Base-by-base conservation (phyloP, 2,329 filamentous ascomycete genomes). In the Huntiella decipiens region DNA sequence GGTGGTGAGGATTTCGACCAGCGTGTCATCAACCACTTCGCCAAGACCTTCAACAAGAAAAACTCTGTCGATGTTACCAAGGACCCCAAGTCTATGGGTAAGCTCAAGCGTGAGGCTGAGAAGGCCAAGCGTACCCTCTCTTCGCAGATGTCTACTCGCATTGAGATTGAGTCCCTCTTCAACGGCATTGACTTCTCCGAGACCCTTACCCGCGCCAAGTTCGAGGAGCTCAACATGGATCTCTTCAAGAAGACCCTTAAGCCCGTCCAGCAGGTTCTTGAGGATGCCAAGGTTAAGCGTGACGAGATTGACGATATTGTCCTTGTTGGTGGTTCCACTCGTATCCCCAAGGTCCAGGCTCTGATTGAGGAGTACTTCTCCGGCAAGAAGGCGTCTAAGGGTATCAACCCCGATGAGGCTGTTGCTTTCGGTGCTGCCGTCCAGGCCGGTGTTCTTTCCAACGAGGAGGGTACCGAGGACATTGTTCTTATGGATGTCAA, bases 1-100 rank as follows among this genome's bases (percentile, higher is more conserved):
- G 87, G 87, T 80, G 87, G 87, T 78, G 87, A 96, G 67, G 88
- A 96, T 71, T 96, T 96, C 64, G 88, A 96, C 65, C 86, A 96
- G 75, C 81, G 88, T 62, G 74, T 96, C 64, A 94, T 96, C 71
- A 85, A 82, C 73, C 74, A 88, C 77, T 85, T 96, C 62, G 79
- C 81, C 71, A 95, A 96, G 81, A 45, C 47, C 57, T 96, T 93
- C 79, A 96, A 96, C 80, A 95, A 95, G 81, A 91, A 95, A 76
- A 75, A 95, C 73, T 68, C 66, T 56, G 85, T 92, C 55, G 86
- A 98, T 57, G 76, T 96, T 61, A 82, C 79, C 68, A 92, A 92
- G 73, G 86, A 96, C 61, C 68, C 80, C 54, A 95, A 95, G 82
- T 81, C 88, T 55, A 96, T 96, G 87, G 85, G 87, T 70, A 98